These are phyloP conservation scores for Lithospermum erythrorhizon DNA, from an alignment of 257 asterid genomes.

Conservation along the genomic window DNA sequence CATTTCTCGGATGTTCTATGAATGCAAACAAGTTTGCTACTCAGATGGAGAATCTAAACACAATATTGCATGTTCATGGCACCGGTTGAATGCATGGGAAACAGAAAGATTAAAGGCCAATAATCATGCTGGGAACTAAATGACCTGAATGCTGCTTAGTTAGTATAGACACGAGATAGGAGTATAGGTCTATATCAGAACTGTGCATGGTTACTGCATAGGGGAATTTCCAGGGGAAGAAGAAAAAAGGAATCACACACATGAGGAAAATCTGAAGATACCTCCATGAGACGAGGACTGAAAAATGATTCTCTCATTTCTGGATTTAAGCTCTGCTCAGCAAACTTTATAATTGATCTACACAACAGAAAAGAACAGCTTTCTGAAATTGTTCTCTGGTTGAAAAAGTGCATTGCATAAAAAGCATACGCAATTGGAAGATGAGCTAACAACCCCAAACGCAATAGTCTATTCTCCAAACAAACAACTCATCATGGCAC, in stretches of 20 bases:
- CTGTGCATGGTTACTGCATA: neutral
- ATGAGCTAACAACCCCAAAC: neutral
- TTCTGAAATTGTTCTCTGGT: slow-evolving; percentile 1
- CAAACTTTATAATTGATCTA: slow-evolving; percentile 80
- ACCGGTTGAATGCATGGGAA: neutral
- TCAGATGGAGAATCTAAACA: neutral
- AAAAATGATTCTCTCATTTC: slow-evolving; percentile 66
- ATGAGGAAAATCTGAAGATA: slow-evolving; percentile 22
- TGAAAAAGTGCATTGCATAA: neutral
- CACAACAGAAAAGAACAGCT: slow-evolving; percentile 17
- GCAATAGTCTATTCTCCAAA: too few species aligned
- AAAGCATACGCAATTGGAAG: neutral
- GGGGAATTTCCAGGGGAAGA: neutral
- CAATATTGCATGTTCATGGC: neutral
- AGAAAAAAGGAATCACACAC: neutral
- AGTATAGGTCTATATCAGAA: neutral
- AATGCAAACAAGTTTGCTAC: neutral
- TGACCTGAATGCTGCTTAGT: too few species aligned
- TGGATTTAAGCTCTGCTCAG: slow-evolving; percentile 80
- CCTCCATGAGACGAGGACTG: slow-evolving; percentile 99
- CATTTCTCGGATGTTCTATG: too few species aligned
- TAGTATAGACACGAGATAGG: neutral
- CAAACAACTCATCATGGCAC: too few species aligned
- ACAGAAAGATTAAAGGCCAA: neutral
- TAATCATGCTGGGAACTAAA: too few species aligned